Base-by-base conservation (phyloP, 164 flowering plant genomes). In the Magnolia sinica region DNA sequence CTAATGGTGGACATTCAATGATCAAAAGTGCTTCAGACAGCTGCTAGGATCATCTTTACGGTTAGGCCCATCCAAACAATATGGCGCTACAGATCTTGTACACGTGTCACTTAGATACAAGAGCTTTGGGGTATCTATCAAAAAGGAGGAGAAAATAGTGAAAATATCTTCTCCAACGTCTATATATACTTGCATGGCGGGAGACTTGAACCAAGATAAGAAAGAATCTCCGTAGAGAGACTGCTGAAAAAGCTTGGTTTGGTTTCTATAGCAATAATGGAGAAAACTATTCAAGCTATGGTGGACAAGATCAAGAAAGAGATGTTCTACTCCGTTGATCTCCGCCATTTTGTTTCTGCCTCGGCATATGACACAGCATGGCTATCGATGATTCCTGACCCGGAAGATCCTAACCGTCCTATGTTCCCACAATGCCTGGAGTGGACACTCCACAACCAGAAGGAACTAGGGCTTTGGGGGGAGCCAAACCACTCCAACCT, bases 281-380 rank as follows among this genome's bases (percentile, higher is more conserved):
- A 68, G 70, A 13, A 68, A 18, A 14, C 16, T 31, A 27, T 27
- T 18, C 71, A 68, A 68, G 50, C n/a, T 31, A 4, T 27, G 2
- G 37, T 68, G 8, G n/a, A 31, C n/a, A 13, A 68, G 71, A 31
- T 68, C 49, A 68, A 18, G 73, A 64, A 77, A 65, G 77, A 78
- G 66, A 76, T 83, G 74, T 76, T 87, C 23, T 70, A 64, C 1
- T 18, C 67, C n/a, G 8, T 19, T 18, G 80, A 84, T 75, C 29
- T 74, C 24, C 7, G 4, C 45, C 45, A 37, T 37, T 37, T 37
- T 37, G 78, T 83, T 8, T 77, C 85, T 0, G 79, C 85, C 19
- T 88, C 87, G 1, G 86, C 91, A 14, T 88, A 88, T 69, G 91
- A 87, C 71, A 88, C 87, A 19, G 91, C 91, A 58, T 88, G 91